Evolutionary conservation across 371 early-diverging fungal genomes (phyloP).

Genomic region (Apophysomyces elegans): DNA sequence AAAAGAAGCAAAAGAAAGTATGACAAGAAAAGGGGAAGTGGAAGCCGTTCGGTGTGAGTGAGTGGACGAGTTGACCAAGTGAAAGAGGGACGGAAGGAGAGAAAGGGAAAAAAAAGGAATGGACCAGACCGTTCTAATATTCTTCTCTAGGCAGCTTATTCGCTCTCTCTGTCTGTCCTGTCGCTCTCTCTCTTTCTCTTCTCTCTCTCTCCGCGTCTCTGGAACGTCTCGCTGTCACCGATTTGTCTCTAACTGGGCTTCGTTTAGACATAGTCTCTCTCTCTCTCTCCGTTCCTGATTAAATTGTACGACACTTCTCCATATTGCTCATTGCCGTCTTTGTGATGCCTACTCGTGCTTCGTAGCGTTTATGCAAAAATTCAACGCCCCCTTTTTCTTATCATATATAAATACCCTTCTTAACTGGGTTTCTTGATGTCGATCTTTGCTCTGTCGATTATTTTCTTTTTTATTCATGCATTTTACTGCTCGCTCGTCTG

Average conservation of each 20-base stretch:
- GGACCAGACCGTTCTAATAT: too few relatives aligned
- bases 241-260: too few relatives aligned
- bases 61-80: neutral
- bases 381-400: neutral
- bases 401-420: neutral
- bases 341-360: conserved; percentile 2
- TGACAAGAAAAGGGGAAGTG: neutral
- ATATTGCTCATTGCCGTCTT: conserved; percentile 5
- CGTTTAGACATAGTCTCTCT: too few relatives aligned
- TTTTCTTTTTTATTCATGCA: too few relatives aligned
- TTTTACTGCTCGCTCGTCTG: too few relatives aligned
- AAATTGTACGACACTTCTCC: conserved; percentile 1
- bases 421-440: neutral
- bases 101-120: conserved; percentile 11
- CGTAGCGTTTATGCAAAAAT: neutral
- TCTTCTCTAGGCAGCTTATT: neutral
- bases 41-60: too few relatives aligned
- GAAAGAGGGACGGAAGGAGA: neutral
- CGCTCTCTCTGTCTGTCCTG: neutral
- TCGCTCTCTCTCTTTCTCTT: too few relatives aligned
- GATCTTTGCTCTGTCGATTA: too few relatives aligned
- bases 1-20: neutral
- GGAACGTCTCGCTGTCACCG: too few relatives aligned
- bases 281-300: conserved; percentile 2
- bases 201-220: neutral